Base-by-base conservation (phyloP, 2,329 filamentous ascomycete species). In the Colletotrichum coccodes region DNA sequence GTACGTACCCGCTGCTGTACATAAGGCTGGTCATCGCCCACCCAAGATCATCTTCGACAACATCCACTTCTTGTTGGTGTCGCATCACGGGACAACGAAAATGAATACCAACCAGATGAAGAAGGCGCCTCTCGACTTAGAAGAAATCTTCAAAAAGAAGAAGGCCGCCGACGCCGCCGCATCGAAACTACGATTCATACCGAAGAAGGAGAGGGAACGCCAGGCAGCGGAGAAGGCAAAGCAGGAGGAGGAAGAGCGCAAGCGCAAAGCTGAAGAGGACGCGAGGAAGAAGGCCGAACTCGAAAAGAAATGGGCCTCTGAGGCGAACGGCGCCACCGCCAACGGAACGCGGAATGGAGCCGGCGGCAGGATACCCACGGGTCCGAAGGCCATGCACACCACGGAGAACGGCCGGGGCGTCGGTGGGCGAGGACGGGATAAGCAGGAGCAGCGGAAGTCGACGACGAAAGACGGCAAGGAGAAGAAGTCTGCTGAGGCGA, bases 181-280 rank as follows among this genome's bases (percentile, higher is more conserved):
- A 11, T 88, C 93, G 63, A 97, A 96, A 85, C 94, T 94, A 6
- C 95, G 94, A 79, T 97, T 97, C 77, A 83, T 97, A 26, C 92
- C 93, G 5, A 96, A 93, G 83, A 91, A 92, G 36, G 89, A 97
- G 78, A 89, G 95, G 63, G 94, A 97, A 78, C 89, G 90, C 69
- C 80, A 97, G 30, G 94, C 94, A 34, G 85, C 94, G 18, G 93
- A 97, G 76, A 94, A 94, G 82, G 86, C 90, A 36, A 86, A 89
- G 76, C 93, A 94, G 81, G 87, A 92, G 52, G 86, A 89, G 70
- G 89, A 90, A 53, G 85, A 87, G 30, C 87, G 88, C 75, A 85
- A 78, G 65, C 80, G 81, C 65, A 83, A 83, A 54, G 72, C 74
- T 6, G 84, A 86, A 66, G 80, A 84, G 49, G 82, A 94, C 80